Percentiles rank a stretch among this genome's conserved stretches.
Conservation (phyloP, 495 filamentous ascomycete species). For the Wilcoxina mikolae region DNA sequence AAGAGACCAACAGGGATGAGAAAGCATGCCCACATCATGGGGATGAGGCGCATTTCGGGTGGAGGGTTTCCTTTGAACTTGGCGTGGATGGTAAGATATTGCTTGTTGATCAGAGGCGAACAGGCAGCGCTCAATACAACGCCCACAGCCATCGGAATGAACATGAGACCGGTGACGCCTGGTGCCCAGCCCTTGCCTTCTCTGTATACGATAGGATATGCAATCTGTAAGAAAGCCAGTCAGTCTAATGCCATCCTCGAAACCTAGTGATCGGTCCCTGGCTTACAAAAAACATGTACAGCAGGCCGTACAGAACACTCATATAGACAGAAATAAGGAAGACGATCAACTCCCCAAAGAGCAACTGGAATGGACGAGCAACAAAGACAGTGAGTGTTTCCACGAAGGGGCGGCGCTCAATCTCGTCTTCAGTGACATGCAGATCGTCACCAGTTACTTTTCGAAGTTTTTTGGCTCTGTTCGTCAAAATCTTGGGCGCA, state of each 20-base stretch:
- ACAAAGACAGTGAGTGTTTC: slow-evolving; percentile 53
- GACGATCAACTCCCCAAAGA: slow-evolving; percentile 67
- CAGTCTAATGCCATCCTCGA: too few species aligned
- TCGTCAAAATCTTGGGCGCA: slow-evolving; percentile 52
- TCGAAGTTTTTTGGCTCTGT: slow-evolving; percentile 52
- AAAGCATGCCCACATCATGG: slow-evolving; percentile 79
- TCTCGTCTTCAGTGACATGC: slow-evolving; percentile 58
- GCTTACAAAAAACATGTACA: slow-evolving; percentile 71
- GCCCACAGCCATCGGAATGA: slow-evolving; percentile 57
- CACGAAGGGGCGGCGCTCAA: slow-evolving; percentile 49
- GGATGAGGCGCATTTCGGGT: slow-evolving; percentile 59
- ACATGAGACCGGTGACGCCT: slow-evolving; percentile 63
- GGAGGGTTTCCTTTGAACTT: slow-evolving; percentile 55
- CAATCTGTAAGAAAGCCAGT: slow-evolving; percentile 25
- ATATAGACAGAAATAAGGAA: slow-evolving; percentile 63
- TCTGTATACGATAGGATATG: slow-evolving; percentile 67
- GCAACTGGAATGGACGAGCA: slow-evolving; percentile 61
- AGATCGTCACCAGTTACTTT: slow-evolving; percentile 45
- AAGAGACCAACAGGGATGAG: slow-evolving; percentile 61
- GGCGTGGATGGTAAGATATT: slow-evolving; percentile 48
- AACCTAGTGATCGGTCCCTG: too few species aligned
- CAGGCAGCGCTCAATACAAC: slow-evolving; percentile 50
- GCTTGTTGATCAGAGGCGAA: slow-evolving; percentile 57
- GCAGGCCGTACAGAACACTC: slow-evolving; percentile 59
- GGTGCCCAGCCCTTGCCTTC: slow-evolving; percentile 57